Conservation (phyloP, 1,284 basidiomycete genomes). For the Trichosporon coremiiforme region DNA sequence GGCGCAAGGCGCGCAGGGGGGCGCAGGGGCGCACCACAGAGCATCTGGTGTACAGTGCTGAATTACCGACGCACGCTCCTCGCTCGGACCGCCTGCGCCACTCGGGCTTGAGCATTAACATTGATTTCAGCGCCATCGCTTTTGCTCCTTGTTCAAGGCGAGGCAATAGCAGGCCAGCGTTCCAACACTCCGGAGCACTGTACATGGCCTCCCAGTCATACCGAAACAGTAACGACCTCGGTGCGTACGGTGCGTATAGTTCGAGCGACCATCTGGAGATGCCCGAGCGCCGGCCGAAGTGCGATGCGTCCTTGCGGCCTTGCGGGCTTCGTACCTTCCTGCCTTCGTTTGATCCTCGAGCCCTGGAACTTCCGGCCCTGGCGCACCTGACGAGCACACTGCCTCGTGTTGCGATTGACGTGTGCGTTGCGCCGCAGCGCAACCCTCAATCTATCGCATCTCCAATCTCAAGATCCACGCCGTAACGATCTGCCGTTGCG, state of each 20-base stretch:
- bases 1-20: neutral
- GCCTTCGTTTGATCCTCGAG: neutral
- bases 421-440: neutral
- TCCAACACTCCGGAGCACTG: neutral
- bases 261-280: neutral
- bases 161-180: neutral
- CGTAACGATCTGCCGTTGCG: neutral
- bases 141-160: too few species aligned
- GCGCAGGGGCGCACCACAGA: neutral
- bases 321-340: neutral
- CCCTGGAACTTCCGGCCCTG: neutral
- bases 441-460: neutral
- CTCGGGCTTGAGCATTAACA: neutral
- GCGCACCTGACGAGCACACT: neutral
- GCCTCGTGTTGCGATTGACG: neutral
- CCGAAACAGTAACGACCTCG: too few species aligned
- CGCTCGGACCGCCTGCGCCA: neutral
- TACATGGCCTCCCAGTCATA: neutral
- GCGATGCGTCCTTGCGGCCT: too few species aligned
- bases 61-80: conserved; percentile 9
- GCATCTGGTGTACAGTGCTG: conserved; percentile 9
- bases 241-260: too few species aligned
- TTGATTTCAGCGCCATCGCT: neutral
- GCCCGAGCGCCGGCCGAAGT: neutral
- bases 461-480: neutral